Conservation (phyloP, 1,284 basidiomycete genomes). For the Ganoderma sinense region DNA sequence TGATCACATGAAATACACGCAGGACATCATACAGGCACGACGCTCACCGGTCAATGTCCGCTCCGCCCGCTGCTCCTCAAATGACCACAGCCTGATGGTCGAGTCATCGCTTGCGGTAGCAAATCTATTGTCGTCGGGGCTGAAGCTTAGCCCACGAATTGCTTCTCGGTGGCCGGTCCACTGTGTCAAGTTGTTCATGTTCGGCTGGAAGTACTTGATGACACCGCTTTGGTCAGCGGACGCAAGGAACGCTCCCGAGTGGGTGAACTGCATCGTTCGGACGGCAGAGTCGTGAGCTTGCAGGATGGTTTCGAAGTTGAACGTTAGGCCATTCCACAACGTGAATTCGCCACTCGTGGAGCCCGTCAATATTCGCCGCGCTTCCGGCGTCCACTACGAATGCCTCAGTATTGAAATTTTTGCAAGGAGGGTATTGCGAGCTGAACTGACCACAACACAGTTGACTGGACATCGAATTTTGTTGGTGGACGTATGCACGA, state of each 20-base stretch:
- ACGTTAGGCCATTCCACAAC: slow-evolving; percentile 98
- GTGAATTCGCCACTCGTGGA: slow-evolving; percentile 98
- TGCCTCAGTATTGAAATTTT: background rate
- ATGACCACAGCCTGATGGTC: slow-evolving; percentile 94
- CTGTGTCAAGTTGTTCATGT: slow-evolving; percentile 97
- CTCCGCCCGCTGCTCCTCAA: slow-evolving; percentile 91
- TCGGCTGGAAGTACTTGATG: slow-evolving; percentile 99
- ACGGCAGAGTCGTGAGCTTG: slow-evolving; percentile 97
- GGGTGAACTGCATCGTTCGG: slow-evolving; percentile 89
- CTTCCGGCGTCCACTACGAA: slow-evolving; percentile 94
- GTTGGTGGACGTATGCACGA: slow-evolving; percentile 98
- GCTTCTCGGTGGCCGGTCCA: slow-evolving; percentile 92
- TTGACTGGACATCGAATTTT: slow-evolving; percentile 98
- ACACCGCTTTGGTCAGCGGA: slow-evolving; percentile 94
- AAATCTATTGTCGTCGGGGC: slow-evolving; percentile 91
- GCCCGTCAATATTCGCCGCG: slow-evolving; percentile 90
- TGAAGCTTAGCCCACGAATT: slow-evolving; percentile 90
- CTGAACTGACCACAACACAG: slow-evolving; percentile 80
- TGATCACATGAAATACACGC: too few relatives aligned
- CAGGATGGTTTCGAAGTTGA: slow-evolving; percentile 99
- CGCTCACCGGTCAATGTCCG: slow-evolving; percentile 79
- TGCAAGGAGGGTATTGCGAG: background rate
- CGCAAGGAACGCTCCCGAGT: slow-evolving; percentile 90
- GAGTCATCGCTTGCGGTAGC: slow-evolving; percentile 96
- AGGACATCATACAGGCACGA: background rate